Percentiles rank a stretch among this genome's conserved stretches.
These are phyloP conservation scores for Pseudisothecium myosuroides DNA, from an alignment of 225 moss, liverwort and hornwort genomes.

Conservation along the genomic window DNA sequence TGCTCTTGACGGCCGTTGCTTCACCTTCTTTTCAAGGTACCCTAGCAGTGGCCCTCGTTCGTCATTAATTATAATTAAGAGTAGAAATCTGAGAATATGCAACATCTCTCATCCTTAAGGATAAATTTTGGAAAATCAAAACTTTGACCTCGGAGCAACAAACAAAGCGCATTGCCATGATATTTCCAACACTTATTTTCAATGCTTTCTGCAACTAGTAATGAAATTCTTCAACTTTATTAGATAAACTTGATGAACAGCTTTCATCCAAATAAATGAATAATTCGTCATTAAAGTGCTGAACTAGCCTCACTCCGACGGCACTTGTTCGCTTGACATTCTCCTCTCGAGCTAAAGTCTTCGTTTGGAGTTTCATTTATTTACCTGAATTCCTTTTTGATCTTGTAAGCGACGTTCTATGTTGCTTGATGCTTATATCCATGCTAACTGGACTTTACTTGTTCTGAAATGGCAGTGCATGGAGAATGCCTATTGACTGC, in stretches of 20 bases:
- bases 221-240: background rate
- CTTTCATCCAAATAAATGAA: too few species aligned
- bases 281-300: background rate
- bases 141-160: background rate
- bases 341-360: background rate
- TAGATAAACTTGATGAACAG: background rate
- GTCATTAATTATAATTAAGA: background rate
- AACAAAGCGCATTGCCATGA: background rate
- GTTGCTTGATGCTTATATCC: background rate
- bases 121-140: background rate
- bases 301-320: background rate
- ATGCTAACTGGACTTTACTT: background rate
- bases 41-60: background rate
- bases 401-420: background rate
- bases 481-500: constrained; percentile 97
- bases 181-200: background rate
- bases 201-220: background rate
- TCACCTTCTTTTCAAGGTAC: constrained; percentile 87
- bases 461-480: constrained; percentile 62
- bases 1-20: constrained; percentile 87
- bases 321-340: background rate
- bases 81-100: background rate
- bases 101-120: too few species aligned
- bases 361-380: background rate
- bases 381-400: background rate